Evolutionary conservation across 129 eudicot genomes (phyloP).

Genomic region (Sambucus nigra): DNA sequence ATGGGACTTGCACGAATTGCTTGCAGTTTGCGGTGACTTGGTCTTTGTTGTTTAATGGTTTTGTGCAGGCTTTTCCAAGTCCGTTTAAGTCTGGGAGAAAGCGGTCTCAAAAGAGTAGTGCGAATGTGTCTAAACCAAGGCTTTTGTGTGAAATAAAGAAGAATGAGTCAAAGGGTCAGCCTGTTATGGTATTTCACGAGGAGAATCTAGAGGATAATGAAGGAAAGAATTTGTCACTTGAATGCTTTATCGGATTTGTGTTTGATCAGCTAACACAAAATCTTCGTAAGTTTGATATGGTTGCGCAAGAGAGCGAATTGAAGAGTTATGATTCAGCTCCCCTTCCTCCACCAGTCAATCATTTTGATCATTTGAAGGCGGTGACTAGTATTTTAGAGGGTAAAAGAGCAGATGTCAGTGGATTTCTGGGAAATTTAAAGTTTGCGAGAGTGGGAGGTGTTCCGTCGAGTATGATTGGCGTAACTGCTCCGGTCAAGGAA

Average conservation of each 20-base stretch:
- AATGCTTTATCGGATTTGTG: slow-evolving; percentile 46
- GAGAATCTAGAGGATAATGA: slow-evolving; percentile 26
- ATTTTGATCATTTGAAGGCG: slow-evolving; percentile 55
- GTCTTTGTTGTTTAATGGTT: slow-evolving; percentile 56
- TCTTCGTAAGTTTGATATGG: slow-evolving; percentile 54
- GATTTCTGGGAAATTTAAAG: slow-evolving; percentile 59
- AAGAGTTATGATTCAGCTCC: slow-evolving; percentile 24
- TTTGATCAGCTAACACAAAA: slow-evolving; percentile 58
- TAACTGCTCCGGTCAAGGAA: slow-evolving; percentile 45
- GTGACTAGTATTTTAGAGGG: slow-evolving; percentile 55
- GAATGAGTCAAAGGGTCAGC: slow-evolving; percentile 27
- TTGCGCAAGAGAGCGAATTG: slow-evolving; percentile 23
- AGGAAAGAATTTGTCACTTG: slow-evolving; percentile 44
- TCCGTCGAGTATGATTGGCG: slow-evolving; percentile 59
- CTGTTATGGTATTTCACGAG: slow-evolving; percentile 20
- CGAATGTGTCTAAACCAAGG: slow-evolving; percentile 22
- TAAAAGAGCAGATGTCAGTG: slow-evolving; percentile 58
- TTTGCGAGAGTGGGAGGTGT: slow-evolving; percentile 91
- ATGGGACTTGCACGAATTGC: slow-evolving; percentile 54
- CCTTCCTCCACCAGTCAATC: slow-evolving; percentile 1
- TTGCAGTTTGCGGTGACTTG: slow-evolving; percentile 64
- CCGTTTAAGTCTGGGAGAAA: slow-evolving; percentile 52
- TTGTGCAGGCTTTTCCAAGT: slow-evolving; percentile 58
- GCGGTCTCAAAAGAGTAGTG: slow-evolving; percentile 34
- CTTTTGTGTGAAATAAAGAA: slow-evolving; percentile 25